Conservation (phyloP, 257 asterid species). For the Petunia axillaris region DNA sequence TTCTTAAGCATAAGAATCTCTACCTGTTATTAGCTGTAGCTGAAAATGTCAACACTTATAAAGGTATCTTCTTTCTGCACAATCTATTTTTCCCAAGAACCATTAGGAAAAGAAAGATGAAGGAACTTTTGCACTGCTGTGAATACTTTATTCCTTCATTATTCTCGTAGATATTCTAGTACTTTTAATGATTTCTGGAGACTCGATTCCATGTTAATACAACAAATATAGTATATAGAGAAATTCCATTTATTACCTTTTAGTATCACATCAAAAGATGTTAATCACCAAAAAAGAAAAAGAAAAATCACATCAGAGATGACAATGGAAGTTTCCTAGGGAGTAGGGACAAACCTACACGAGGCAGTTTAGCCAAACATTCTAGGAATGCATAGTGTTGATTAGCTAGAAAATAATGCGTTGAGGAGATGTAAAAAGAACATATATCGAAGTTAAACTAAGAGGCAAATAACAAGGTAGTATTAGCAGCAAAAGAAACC, state of each 20-base stretch:
- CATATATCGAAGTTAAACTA: not conserved
- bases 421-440: not conserved
- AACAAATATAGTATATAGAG: not conserved
- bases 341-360: not conserved
- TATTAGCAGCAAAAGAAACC: not conserved
- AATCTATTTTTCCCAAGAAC: not conserved
- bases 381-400: not conserved
- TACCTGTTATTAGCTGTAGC: not conserved
- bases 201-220: not conserved
- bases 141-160: not conserved
- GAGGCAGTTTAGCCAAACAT: not conserved
- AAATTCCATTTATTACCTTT: not conserved
- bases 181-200: not conserved
- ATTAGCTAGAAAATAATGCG: not conserved
- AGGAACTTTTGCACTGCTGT: not conserved
- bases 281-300: too few relatives aligned
- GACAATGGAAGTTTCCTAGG: slow-evolving; percentile 8
- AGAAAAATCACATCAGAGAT: too few relatives aligned
- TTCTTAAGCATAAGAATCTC: not conserved
- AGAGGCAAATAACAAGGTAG: not conserved
- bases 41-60: not conserved
- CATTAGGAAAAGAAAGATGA: not conserved
- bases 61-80: not conserved
- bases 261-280: not conserved
- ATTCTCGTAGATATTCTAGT: not conserved